phyloP scores from a whole-genome alignment of 306 rosid species.

The Quercus gilva region DNA sequence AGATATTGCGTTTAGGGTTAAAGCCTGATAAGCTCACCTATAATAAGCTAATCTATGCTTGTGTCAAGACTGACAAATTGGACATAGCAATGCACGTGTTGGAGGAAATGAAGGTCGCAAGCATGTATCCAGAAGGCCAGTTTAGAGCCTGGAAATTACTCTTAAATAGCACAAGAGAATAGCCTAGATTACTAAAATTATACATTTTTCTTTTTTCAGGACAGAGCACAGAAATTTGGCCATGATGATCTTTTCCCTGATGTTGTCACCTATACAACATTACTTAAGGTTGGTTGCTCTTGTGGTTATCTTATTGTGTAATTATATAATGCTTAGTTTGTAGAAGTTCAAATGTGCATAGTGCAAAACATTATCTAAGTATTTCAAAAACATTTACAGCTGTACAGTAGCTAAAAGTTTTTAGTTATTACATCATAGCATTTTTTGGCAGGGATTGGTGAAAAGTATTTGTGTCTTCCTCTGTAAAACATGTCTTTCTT shows the following conservation, averaged over 20 bases:
- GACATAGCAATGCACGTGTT: slow-evolving; percentile 62
- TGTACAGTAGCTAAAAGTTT: background rate
- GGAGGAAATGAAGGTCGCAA: slow-evolving; percentile 77
- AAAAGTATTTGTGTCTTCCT: background rate
- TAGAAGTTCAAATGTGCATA: too few species aligned
- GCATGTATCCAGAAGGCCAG: slow-evolving; percentile 44
- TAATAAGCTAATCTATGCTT: slow-evolving; percentile 72
- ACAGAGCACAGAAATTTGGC: slow-evolving; percentile 35
- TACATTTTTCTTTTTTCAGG: slow-evolving; percentile 37
- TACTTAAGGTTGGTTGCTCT: slow-evolving; percentile 59
- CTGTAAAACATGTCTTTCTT: background rate
- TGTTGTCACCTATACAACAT: slow-evolving; percentile 66
- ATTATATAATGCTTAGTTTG: too few species aligned
- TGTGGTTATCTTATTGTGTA: background rate
- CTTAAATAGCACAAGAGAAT: slow-evolving; percentile 12
- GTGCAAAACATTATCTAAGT: background rate
- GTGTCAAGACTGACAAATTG: slow-evolving; percentile 62
- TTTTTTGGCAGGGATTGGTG: background rate
- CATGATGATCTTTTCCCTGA: slow-evolving; percentile 61
- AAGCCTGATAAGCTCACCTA: slow-evolving; percentile 75
- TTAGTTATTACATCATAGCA: background rate
- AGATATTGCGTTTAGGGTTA: slow-evolving; percentile 55
- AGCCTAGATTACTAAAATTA: slow-evolving; percentile 23
- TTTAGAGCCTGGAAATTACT: slow-evolving; percentile 36
- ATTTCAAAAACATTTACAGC: background rate